phyloP scores from a whole-genome alignment of 2,329 filamentous ascomycete genomes.

The Nothopassalora personata region DNA sequence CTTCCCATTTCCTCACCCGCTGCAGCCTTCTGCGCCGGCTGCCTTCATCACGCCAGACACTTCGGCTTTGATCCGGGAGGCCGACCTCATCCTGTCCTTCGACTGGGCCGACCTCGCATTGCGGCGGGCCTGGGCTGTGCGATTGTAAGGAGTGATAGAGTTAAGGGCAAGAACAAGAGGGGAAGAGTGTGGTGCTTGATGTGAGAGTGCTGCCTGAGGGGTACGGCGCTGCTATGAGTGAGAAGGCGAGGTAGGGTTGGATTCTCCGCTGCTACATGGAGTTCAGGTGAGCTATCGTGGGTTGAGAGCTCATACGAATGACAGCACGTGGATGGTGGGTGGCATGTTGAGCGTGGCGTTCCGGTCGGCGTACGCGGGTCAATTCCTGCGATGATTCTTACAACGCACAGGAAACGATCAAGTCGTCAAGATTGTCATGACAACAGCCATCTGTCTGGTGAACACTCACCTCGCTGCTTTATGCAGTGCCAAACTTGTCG shows the following conservation, averaged over 20 bases:
- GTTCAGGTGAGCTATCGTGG: background rate
- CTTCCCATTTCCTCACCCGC: slow-evolving; percentile 14
- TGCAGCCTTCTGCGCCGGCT: slow-evolving; percentile 9
- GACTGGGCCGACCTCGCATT: slow-evolving; percentile 21
- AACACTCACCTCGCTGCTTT: too few species aligned
- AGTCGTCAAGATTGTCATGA: too few species aligned
- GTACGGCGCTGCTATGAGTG: slow-evolving; percentile 12
- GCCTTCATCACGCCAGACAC: slow-evolving; percentile 12
- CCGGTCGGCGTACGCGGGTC: too few species aligned
- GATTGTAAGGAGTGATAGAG: slow-evolving; percentile 7
- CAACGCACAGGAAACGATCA: too few species aligned
- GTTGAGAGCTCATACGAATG: background rate
- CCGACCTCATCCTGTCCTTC: slow-evolving; percentile 20
- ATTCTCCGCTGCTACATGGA: too few species aligned
- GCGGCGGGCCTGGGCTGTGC: slow-evolving; percentile 14
- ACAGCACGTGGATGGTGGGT: background rate
- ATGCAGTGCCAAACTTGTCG: too few species aligned
- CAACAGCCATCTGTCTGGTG: too few species aligned
- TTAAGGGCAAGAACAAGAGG: slow-evolving; percentile 1
- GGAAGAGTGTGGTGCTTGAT: slow-evolving; percentile 14
- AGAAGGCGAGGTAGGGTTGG: slow-evolving; percentile 3
- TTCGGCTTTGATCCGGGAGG: slow-evolving; percentile 10
- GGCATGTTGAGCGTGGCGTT: too few species aligned
- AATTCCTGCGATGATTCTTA: too few species aligned
- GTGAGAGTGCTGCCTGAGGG: slow-evolving; percentile 15